These are phyloP conservation scores for Arthonia radiata DNA, from an alignment of 495 filamentous ascomycete genomes.

Conservation along the genomic window DNA sequence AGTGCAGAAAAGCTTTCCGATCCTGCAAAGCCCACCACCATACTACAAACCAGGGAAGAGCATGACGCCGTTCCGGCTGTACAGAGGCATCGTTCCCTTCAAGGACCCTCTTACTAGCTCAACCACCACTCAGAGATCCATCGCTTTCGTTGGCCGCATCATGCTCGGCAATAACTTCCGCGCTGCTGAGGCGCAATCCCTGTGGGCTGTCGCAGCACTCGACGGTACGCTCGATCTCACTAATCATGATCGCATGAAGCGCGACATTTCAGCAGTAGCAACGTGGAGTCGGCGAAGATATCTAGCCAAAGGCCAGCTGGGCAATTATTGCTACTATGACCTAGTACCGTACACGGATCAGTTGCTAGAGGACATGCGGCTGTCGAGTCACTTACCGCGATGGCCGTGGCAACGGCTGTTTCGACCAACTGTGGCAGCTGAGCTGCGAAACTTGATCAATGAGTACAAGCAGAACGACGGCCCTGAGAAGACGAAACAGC, in stretches of 20 bases:
- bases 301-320: constrained; percentile 12
- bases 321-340: constrained; percentile 17
- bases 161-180: constrained; percentile 14
- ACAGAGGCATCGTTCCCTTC: constrained; percentile 15
- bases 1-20: constrained; percentile 14
- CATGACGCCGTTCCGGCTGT: constrained; percentile 16
- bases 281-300: constrained; percentile 17
- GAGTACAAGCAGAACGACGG: too few species aligned
- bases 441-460: too few species aligned
- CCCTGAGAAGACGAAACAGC: too few species aligned
- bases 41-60: constrained; percentile 7
- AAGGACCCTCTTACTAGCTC: too few species aligned
- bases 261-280: constrained; percentile 13
- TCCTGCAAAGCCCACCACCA: constrained; percentile 14
- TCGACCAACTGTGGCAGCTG: too few species aligned
- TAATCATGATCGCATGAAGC: too few species aligned
- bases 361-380: constrained; percentile 11
- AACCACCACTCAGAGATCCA: too few species aligned
- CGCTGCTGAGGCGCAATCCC: too few species aligned
- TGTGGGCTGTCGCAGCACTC: too few species aligned
- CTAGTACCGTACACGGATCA: constrained; percentile 12
- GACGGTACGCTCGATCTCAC: too few species aligned
- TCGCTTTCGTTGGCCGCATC: constrained; percentile 17
- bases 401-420: too few species aligned
- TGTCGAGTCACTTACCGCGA: constrained; percentile 14